Evolutionary conservation across 768 basidiomycete species (phyloP).

Genomic region (Boletus tylopilopsis): DNA sequence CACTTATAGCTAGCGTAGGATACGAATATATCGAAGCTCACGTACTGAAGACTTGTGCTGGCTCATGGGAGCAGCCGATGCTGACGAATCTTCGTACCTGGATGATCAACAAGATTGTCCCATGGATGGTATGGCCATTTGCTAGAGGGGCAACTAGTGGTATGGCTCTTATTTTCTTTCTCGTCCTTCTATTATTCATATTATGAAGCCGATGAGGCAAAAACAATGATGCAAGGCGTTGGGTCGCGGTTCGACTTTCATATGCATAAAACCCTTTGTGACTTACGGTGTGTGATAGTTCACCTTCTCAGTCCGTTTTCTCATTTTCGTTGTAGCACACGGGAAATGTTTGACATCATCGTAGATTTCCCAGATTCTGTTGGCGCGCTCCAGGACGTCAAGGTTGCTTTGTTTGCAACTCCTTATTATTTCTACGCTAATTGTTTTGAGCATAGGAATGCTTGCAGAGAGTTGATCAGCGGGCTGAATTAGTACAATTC

Average conservation of each 20-base stretch:
- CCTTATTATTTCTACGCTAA: neutral
- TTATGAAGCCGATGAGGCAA: conserved; percentile 61
- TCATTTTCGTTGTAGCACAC: conserved; percentile 41
- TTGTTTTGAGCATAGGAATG: conserved; percentile 51
- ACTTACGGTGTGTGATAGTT: conserved; percentile 62
- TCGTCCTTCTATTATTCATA: conserved; percentile 3
- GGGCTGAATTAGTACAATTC: conserved; percentile 67
- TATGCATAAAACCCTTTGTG: conserved; percentile 86
- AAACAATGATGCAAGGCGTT: conserved; percentile 69
- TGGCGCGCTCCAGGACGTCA: conserved; percentile 82
- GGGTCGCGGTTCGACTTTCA: conserved; percentile 89
- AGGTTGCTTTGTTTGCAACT: conserved; percentile 38
- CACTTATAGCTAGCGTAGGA: conserved; percentile 76
- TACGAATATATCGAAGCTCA: conserved; percentile 82
- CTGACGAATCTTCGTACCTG: conserved; percentile 60
- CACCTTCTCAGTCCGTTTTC: neutral
- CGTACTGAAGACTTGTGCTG: conserved; percentile 61
- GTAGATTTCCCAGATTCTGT: conserved; percentile 89
- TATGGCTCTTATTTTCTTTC: conserved; percentile 28
- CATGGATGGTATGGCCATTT: conserved; percentile 84
- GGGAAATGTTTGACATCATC: conserved; percentile 94
- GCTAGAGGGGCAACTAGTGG: conserved; percentile 60
- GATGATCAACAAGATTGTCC: conserved; percentile 77
- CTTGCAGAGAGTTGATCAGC: conserved; percentile 75
- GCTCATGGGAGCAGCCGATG: conserved; percentile 66